Base-by-base conservation (phyloP, 768 basidiomycete species). In the Russula sp. region DNA sequence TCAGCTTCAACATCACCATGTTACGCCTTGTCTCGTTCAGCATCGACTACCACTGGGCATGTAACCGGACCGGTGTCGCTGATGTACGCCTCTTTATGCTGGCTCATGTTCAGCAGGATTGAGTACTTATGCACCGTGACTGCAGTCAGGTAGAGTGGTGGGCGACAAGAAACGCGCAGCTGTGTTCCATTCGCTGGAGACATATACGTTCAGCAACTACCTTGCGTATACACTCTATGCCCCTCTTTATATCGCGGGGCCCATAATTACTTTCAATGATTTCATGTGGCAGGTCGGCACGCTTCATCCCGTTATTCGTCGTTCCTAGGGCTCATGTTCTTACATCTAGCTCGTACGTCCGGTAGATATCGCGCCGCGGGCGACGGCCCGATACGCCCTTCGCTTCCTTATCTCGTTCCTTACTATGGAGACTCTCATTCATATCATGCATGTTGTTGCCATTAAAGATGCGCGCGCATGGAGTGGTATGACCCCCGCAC, bases 1-100 rank as follows among this genome's bases (percentile, higher is more conserved):
- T 98, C 69, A 84, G 79, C 69, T 98, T 96, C 80, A 98, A 98
- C 74, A 94, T 98, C 69, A 94, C 94, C 2, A 95, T 95, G 89
- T 80, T 98, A 48, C 85, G 96, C 36, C 80, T 98, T 16, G 81
- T 99, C 7, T 95, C 94, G 0, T 99, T 94, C 78, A 89, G 86
- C 66, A 85, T 96, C 84, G 97, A 99, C 72, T 88, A 89, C 71
- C 85, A 92, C 69, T 98, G 95, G 95, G 84, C 91, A 5, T 84
- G 79, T 69, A 78, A 73, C 14, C 68, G 73, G 5, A 69, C 71
- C 26, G 75, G 73, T n/a, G 69, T 75, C 18, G 54, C 71, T 42
- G 79, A 85, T 71, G 86, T 84, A 64, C 6, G 36, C 22, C 7
- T 26, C 59, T n/a, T n/a, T 6, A 16, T 18, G 4, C 24, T 22